Percentiles rank a stretch among this genome's conserved stretches.
Evolutionary conservation across 805 yeast species (phyloP).

Genomic region (Cyberlindnera subsufficiens): DNA sequence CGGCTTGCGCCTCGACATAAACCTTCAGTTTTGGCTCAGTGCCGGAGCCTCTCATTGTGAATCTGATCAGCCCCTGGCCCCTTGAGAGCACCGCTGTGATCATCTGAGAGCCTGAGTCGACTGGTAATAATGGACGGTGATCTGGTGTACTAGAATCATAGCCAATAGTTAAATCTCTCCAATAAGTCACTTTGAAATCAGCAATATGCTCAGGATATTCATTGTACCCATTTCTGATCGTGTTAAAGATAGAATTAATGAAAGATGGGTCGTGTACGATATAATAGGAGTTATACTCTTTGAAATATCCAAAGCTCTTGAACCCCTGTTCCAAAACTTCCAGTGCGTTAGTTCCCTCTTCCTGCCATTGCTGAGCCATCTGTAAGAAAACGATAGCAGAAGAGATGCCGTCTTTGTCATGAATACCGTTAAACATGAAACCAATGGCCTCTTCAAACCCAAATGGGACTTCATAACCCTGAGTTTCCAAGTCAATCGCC

Average conservation of each 20-base stretch:
- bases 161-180: slow-evolving; percentile 85
- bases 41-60: slow-evolving; percentile 92
- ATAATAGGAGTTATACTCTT: slow-evolving; percentile 85
- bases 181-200: slow-evolving; percentile 44
- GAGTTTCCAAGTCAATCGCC: slow-evolving; percentile 61
- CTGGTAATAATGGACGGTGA: slow-evolving; percentile 59
- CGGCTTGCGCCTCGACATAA: slow-evolving; percentile 73
- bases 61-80: slow-evolving; percentile 40
- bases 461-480: slow-evolving; percentile 73
- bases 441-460: slow-evolving; percentile 97
- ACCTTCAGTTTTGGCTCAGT: slow-evolving; percentile 94
- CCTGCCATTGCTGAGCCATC: slow-evolving; percentile 49
- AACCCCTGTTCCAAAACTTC: slow-evolving; percentile 55
- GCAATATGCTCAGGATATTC: slow-evolving; percentile 49
- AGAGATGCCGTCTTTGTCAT: slow-evolving; percentile 90
- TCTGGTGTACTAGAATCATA: slow-evolving; percentile 64
- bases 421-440: slow-evolving; percentile 77
- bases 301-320: slow-evolving; percentile 68
- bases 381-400: slow-evolving; percentile 76
- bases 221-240: slow-evolving; percentile 34
- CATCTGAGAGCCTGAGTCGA: slow-evolving; percentile 77
- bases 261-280: slow-evolving; percentile 47
- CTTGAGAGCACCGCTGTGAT: slow-evolving; percentile 56
- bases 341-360: slow-evolving; percentile 32
- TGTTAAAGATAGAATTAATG: slow-evolving; percentile 50